A percentile compares a stretch with the other conserved stretches of the same genome.
phyloP scores from a whole-genome alignment of 768 basidiomycete species.

The Tylopilus felleus region DNA sequence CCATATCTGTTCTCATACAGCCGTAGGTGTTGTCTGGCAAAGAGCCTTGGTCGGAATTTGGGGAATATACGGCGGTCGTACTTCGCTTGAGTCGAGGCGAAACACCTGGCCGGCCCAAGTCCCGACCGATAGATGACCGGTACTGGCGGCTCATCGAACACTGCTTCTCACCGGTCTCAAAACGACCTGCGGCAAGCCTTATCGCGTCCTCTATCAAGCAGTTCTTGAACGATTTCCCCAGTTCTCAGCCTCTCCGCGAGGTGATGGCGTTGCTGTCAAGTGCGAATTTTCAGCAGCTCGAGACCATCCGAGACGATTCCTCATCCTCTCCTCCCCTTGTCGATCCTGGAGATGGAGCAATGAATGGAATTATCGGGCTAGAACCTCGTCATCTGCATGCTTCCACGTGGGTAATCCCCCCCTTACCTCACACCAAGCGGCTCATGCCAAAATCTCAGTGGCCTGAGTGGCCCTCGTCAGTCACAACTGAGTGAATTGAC shows the following conservation, averaged over 20 bases:
- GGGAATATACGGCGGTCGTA: neutral
- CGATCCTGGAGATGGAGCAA: neutral
- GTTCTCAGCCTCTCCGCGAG: neutral
- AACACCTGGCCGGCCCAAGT: neutral
- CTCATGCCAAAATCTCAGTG: neutral
- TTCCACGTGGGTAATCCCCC: neutral
- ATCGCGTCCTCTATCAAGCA: neutral
- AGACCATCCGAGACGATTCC: no score
- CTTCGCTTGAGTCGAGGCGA: neutral
- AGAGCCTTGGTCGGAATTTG: neutral
- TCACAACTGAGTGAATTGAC: neutral
- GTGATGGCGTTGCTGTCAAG: neutral
- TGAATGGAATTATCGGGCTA: neutral
- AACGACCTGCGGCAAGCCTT: neutral
- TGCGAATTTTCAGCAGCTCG: neutral
- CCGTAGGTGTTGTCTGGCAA: slow-evolving; percentile 3
- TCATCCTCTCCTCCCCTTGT: neutral
- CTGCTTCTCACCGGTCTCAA: neutral
- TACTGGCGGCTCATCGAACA: neutral
- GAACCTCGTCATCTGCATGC: no score
- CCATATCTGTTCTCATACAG: neutral
- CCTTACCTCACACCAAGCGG: neutral
- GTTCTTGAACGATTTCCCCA: neutral
- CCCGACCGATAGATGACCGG: neutral
- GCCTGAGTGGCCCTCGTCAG: neutral